Evolutionary conservation across 495 filamentous ascomycete species (phyloP), one percentile per base, ranked within the genome.

Genomic region (Penicillium goetzii): DNA sequence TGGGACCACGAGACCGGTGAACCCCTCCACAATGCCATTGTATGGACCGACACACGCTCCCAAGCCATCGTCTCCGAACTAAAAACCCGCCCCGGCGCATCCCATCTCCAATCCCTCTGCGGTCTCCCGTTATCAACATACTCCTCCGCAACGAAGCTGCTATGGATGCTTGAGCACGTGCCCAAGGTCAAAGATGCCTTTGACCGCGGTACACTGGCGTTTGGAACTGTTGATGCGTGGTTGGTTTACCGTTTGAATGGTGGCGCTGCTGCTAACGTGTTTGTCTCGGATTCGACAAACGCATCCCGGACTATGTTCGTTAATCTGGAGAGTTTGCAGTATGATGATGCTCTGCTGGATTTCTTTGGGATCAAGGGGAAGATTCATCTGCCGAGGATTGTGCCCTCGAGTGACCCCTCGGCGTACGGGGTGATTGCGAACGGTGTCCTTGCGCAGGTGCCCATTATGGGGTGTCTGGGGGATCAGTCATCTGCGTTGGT

Each of bases 221-320:
- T 98, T 72, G 94, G 94, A 23, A 97, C 94, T 12, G 89, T 97
- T 61, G 94, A 98, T 72, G 86, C 90, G 4, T 98, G 94, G 94
- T 80, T 98, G 40, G 87, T 97, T 9, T 97, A 93, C 76, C 87
- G 88, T 69, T 84, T 98, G 61, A 97, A 96, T 67, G 93, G 93
- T 56, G 91, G 91, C 26, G 84, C 80, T 34, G 68, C 81, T 14
- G 86, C 86, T 33, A 85, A 87, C 59, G 72, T 95, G 36, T 89
- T 91, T 72, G 91, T 98, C 59, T 93, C 94, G 15, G 94, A 98
- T 76, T 85, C 89, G 33, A 97, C 93, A 45, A 98, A 98, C 76
- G 93, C 94, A 17, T 96, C 92, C 28, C 81, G 94, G 56, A 98
- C 94, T 41, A 97, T 97, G 94, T 97, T 97, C 76, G 92, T 96